Base-by-base conservation (phyloP, 2,329 filamentous ascomycete genomes). In the Neoarthrinium moseri region DNA sequence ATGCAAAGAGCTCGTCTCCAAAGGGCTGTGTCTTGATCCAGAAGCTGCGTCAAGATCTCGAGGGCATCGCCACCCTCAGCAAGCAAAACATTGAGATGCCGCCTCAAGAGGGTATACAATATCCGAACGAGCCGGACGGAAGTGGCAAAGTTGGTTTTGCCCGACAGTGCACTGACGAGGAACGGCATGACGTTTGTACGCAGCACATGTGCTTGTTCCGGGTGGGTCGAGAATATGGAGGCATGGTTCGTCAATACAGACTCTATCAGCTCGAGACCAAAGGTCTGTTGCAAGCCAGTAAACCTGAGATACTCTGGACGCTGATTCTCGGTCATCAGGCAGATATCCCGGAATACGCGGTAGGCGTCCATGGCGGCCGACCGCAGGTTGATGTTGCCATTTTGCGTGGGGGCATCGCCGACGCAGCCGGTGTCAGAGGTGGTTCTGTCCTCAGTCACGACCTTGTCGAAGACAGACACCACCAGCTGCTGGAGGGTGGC, bases 401-500 rank as follows among this genome's bases (percentile, higher is more conserved):
- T 76, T 23, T 83, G 80, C 10, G 80, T 74, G 5, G 84, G 81
- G 3, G 89, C 84, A 55, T 90, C 84, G 13, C 83, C 84, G 27
- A 81, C 78, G 3, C 78, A 71, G 17, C 80, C 75, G 7, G 78
- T 72, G 50, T 84, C 77, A 4, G 76, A 64, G 6, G 53, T 56
- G 36, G 64, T 69, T 54, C 84, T 84, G 63, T 96, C 91, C 71
- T 96, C 91, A 5, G 73, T 72, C 1, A 84, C 80, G 2, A 96
- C 90, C 64, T 95, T 94, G 63, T 97, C 94, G 66, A 96, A 97
- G 0, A 96, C 87, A 1, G 89, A 87, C 24, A 94, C 89, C 6
- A 97, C 85, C 12, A 99, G 79, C 65, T 97, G 94, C 67, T 96
- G 92, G 44, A 99, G 73, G 2, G 94, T 97, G n/a, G 94, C 94